A percentile compares a stretch with the other conserved stretches of the same genome.
Conservation (phyloP, 2,329 filamentous ascomycete species). For the Fusarium sp. region DNA sequence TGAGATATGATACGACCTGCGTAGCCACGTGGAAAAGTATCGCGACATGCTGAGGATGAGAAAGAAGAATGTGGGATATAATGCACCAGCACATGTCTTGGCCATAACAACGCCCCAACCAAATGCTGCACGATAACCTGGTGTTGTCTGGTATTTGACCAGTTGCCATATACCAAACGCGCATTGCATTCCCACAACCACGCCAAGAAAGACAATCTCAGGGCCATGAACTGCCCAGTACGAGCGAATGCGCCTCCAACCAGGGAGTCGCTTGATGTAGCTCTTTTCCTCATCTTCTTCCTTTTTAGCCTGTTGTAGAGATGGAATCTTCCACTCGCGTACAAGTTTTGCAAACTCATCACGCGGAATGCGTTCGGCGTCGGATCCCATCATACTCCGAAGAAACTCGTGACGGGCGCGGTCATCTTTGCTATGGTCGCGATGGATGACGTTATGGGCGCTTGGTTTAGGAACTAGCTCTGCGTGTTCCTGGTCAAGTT, state of each 20-base stretch:
- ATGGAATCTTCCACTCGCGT: slow-evolving; percentile 63
- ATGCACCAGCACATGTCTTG: slow-evolving; percentile 67
- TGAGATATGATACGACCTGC: slow-evolving; percentile 66
- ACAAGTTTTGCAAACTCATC: slow-evolving; percentile 63
- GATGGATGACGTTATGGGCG: slow-evolving; percentile 61
- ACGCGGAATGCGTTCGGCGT: slow-evolving; percentile 59
- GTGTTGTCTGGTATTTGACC: slow-evolving; percentile 64
- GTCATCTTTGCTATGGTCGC: slow-evolving; percentile 54
- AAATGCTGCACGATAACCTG: slow-evolving; percentile 63
- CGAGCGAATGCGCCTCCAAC: slow-evolving; percentile 63
- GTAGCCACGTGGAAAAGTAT: slow-evolving; percentile 67
- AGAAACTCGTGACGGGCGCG: slow-evolving; percentile 66
- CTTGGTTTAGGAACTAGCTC: slow-evolving; percentile 64
- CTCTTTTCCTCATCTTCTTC: slow-evolving; percentile 63
- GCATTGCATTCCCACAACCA: slow-evolving; percentile 64
- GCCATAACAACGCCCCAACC: slow-evolving; percentile 71
- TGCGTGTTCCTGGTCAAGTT: slow-evolving; percentile 67
- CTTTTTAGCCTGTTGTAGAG: slow-evolving; percentile 62
- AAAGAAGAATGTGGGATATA: slow-evolving; percentile 73
- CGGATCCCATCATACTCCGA: slow-evolving; percentile 63
- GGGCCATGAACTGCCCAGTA: slow-evolving; percentile 71
- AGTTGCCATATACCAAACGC: slow-evolving; percentile 70
- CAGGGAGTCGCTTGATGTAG: slow-evolving; percentile 62
- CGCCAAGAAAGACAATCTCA: slow-evolving; percentile 63
- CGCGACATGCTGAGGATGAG: slow-evolving; percentile 71